Evolutionary conservation across 495 filamentous ascomycete species (phyloP).

Genomic region (Penicillium dipodomyicola): DNA sequence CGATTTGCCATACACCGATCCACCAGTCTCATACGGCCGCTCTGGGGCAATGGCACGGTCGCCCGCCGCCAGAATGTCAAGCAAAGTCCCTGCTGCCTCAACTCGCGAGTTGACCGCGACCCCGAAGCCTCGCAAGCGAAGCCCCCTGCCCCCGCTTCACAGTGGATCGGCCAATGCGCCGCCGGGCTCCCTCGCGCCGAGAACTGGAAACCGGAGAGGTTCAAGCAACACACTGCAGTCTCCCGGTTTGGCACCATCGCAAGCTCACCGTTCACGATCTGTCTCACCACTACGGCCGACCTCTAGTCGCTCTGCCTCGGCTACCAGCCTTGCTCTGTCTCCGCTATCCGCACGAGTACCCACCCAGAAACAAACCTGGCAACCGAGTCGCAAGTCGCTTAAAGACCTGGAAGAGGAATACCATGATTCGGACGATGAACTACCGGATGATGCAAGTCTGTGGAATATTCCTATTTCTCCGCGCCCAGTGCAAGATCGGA

Average conservation of each 20-base stretch:
- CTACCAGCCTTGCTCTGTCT: conserved; percentile 38
- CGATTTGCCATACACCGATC: conserved; percentile 29
- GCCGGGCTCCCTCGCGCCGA: conserved; percentile 21
- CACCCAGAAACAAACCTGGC: conserved; percentile 57
- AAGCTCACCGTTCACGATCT: conserved; percentile 42
- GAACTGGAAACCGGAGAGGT: conserved; percentile 28
- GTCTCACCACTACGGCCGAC: conserved; percentile 38
- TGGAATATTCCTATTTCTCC: conserved; percentile 97
- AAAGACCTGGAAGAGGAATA: conserved; percentile 84
- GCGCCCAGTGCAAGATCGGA: conserved; percentile 64
- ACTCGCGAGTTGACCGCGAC: conserved; percentile 44
- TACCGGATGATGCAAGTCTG: conserved; percentile 86
- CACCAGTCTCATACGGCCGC: conserved; percentile 32
- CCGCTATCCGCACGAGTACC: conserved; percentile 33
- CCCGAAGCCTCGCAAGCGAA: conserved; percentile 47
- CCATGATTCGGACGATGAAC: conserved; percentile 84
- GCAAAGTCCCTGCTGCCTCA: conserved; percentile 34
- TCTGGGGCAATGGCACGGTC: conserved; percentile 31
- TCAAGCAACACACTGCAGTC: conserved; percentile 24
- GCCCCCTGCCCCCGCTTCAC: conserved; percentile 33
- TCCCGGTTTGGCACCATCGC: conserved; percentile 24
- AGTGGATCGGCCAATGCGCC: conserved; percentile 28
- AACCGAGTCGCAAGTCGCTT: conserved; percentile 71
- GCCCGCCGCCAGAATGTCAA: conserved; percentile 33
- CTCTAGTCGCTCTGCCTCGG: conserved; percentile 34